phyloP scores from a whole-genome alignment of 1,284 basidiomycete species.

The Boletus albobrunnescens region DNA sequence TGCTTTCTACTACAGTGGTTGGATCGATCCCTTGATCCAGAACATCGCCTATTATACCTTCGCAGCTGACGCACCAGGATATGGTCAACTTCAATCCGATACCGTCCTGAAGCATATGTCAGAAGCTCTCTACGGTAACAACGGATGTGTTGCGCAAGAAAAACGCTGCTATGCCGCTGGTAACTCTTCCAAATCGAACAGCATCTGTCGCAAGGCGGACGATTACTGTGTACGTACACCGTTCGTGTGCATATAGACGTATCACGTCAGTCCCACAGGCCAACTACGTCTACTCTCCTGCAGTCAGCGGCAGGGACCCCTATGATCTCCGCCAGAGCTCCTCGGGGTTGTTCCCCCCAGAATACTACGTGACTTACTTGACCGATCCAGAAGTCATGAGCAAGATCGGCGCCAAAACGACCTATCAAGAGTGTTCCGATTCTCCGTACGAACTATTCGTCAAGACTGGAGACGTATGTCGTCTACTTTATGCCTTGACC shows the following conservation, averaged over 20 bases:
- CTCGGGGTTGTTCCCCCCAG: slow-evolving; percentile 52
- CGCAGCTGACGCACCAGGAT: slow-evolving; percentile 58
- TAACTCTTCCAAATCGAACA: slow-evolving; percentile 40
- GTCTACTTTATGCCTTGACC: not conserved
- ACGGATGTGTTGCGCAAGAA: slow-evolving; percentile 52
- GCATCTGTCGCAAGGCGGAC: slow-evolving; percentile 49
- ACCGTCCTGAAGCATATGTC: slow-evolving; percentile 46
- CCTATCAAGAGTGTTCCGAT: slow-evolving; percentile 44
- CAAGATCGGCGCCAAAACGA: slow-evolving; percentile 49
- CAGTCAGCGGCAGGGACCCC: slow-evolving; percentile 48
- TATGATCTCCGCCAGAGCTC: slow-evolving; percentile 58
- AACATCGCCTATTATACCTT: slow-evolving; percentile 59
- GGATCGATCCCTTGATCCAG: slow-evolving; percentile 64
- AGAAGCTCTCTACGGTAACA: slow-evolving; percentile 42
- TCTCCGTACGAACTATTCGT: slow-evolving; percentile 40
- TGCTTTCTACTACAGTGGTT: slow-evolving; percentile 42
- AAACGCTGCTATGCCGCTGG: slow-evolving; percentile 53
- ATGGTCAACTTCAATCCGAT: slow-evolving; percentile 54
- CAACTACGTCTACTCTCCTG: slow-evolving; percentile 46
- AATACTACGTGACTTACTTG: slow-evolving; percentile 51
- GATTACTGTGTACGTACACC: slow-evolving; percentile 50
- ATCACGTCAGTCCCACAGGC: slow-evolving; percentile 30
- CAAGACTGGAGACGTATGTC: slow-evolving; percentile 36
- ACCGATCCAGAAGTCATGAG: slow-evolving; percentile 33
- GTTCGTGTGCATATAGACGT: not conserved